phyloP scores from a whole-genome alignment of 352 stramenopile genomes.

The Detonula confervacea region DNA sequence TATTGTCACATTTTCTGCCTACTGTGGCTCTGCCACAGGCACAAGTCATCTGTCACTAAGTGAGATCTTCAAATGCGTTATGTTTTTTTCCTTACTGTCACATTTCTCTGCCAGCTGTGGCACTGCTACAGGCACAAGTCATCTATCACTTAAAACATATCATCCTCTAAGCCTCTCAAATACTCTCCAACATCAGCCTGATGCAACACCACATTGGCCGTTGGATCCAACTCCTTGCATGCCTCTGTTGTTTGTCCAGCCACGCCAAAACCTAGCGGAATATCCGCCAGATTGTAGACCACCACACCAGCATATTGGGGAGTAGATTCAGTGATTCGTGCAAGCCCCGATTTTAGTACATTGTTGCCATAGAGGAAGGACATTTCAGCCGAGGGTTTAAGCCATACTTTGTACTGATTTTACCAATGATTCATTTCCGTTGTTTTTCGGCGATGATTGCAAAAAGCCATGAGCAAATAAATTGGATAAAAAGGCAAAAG shows the following conservation, averaged over 20 bases:
- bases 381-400: conserved; percentile 99
- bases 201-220: conserved; percentile 97
- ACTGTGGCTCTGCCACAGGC: no score
- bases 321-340: conserved; percentile 96
- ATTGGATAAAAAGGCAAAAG: conserved; percentile 7
- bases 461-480: no score
- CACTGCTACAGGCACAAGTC: no score
- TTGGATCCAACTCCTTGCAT: conserved; percentile 94
- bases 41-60: no score
- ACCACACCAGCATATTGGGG: conserved; percentile 98
- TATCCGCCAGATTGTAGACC: conserved; percentile 98
- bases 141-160: conserved; percentile 98
- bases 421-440: conserved; percentile 31
- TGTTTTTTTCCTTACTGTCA: no score
- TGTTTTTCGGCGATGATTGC: no score
- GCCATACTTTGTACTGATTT: conserved; percentile 98
- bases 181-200: conserved; percentile 99
- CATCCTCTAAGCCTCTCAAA: conserved; percentile 95
- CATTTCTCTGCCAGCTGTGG: no score
- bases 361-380: conserved; percentile 99
- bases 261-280: conserved; percentile 97
- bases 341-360: conserved; percentile 97
- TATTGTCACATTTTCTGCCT: conserved; percentile 2
- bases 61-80: no score
- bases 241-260: conserved; percentile 95